Base-by-base conservation (phyloP, 163 green algal genomes). In the Scenedesmus sp. region DNA sequence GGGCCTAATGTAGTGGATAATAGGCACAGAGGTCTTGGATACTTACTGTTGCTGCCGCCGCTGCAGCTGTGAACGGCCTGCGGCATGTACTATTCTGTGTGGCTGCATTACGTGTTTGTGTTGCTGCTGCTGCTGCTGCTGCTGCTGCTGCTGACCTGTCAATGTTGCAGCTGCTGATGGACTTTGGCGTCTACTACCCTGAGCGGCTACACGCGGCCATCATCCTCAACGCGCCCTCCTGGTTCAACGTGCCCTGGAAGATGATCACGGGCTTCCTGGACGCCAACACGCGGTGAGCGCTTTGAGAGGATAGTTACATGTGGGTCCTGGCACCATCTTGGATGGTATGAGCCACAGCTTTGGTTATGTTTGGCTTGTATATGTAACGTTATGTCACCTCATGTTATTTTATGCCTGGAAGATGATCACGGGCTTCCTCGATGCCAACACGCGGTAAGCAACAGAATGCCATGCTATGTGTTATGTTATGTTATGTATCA, bases 221-320 rank as follows among this genome's bases (percentile, higher is more conserved):
- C 46, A 85, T 85, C 77, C 46, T 85, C n/a, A 85, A 85, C 15
- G 77, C 77, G 15, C 77, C 77, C 52, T 85, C 77, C 2, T 85
- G 77, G 77, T 85, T 85, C 52, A 57, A 85, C 46, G 46, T 85
- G 46, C 46, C 77, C 52, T 85, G 77, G 77, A 85, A 85, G 77
- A 85, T 85, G 77, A 57, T 57, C 12, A 57, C 77, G 1, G 46
- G 46, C 77, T 62, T 85, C 12, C n/a, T 85, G 77, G 77, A 85
- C 52, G 77, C 46, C 4, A 85, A 62, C 77, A 85, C 77, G 12
- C 16, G 82, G 82, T 62, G 7, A 52, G 23, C 20, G 10, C 34
- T 55, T n/a, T 5, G 13, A 6, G 3, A 18, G 3, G 23, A 4
- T 52, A 54, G 73, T 13, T 55, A 13, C 3, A 9, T 82, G 20